Evolutionary conservation across 2,329 filamentous ascomycete species (phyloP), one percentile per base, ranked within the genome.

Genomic region (Didymella lethalis): DNA sequence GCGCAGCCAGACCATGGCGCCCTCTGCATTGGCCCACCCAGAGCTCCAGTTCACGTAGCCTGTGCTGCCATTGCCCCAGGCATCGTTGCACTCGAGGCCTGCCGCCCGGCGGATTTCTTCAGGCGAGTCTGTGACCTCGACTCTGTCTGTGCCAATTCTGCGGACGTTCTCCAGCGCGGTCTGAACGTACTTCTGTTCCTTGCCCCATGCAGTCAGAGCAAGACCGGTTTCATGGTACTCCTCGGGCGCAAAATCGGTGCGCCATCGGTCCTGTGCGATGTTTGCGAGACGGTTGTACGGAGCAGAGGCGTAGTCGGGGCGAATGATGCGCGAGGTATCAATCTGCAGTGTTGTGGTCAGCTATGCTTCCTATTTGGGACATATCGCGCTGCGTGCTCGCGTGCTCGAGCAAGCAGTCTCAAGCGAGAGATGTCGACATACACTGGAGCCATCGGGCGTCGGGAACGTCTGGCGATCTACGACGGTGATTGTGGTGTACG

Each of bases 11-110:
- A 81, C 76, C 87, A 94, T 91, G 14, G 84, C 86, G 45, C 83
- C 84, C 62, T 88, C 88, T 0, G 92, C 91, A 72, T 96, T 85
- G 2, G 90, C 91, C 92, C 92, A 96, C 6, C 92, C 92, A 38
- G 88, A 90, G 28, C 83, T 81, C 52, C 83, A 82, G 75, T 96
- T 96, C 53, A 90, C 77, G 76, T 93, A 96, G 23, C 89, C 91
- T 63, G 82, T 87, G 62, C 82, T 83, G 14, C 87, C 91, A 41
- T 66, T 67, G 12, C 64, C 70, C 60, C 64, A 67, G 11, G 65
- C 65, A n/a, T 65, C 66, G 12, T 51, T 68, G 29, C 82, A 83
- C 16, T 79, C 78, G 28, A 79, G 75, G 2, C 79, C 77, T 32
- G 78, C 78, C 5, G 76, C 72, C 48, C 69, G 65, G 32, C 65